Base-by-base conservation (phyloP, 2,329 filamentous ascomycete genomes). In the Aspergillus tamarii region DNA sequence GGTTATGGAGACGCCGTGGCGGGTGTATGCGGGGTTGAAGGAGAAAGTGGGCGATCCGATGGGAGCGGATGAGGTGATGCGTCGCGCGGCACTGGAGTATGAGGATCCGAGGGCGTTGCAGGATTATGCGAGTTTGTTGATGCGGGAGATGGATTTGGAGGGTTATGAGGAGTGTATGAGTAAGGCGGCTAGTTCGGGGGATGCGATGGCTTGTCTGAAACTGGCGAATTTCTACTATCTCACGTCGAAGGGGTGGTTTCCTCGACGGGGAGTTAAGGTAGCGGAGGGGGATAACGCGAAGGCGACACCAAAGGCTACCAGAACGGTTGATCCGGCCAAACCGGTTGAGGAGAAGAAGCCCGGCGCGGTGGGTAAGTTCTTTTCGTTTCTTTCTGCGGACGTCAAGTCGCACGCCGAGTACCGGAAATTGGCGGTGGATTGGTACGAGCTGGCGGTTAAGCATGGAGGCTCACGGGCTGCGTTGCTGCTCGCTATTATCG, bases 191-290 rank as follows among this genome's bases (percentile, higher is more conserved):
- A 70, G 72, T 16, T 61, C 68, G 3, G 73, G 73, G 8, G 50
- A 76, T 41, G n/a, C 41, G 2, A 61, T 68, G 7, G 75, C 78
- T 3, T 76, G 74, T 62, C 62, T 70, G n/a, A 72, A 70, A 36
- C 67, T 80, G 10, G 78, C 71, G 3, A 76, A 77, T 53, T 76
- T 75, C 61, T 81, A 80, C 64, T 76, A 72, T 58, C 73, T 70
- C 50, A 78, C 68, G 8, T 73, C 45, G n/a, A 66, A 67, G 14
- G 72, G 74, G 4, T 60, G 64, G 36, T 70, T 71, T 34, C 68
- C 70, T 0, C 73, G 69, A 2, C 67, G 65, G 2, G 74, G 70
- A 23, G 61, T 67, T 6, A 57, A 61, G 21, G 14, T 53, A 1
- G 45, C 39, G 21, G 34, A 26, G 1, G n/a, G 36, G 32, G 45